Evolutionary conservation across 2,329 filamentous ascomycete species (phyloP), one percentile per base, ranked within the genome.

Genomic region (Sporothrix pallida): DNA sequence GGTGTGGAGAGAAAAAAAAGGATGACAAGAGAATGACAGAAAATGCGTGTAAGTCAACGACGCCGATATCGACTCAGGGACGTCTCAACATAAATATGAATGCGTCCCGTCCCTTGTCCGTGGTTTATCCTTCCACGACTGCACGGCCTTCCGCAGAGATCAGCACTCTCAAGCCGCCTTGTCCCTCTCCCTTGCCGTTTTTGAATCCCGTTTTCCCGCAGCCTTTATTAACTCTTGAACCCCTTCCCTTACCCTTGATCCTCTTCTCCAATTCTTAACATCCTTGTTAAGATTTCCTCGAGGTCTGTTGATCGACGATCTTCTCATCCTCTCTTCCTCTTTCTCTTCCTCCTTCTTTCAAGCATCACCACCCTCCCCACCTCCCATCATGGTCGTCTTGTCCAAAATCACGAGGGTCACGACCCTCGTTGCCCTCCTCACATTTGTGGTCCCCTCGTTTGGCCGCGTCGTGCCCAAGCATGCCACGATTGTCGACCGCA

Each of bases 401-500:
- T 65, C 70, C 23, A 71, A 17, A 5, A 10, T 67, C 6, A 23
- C 23, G 12, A n/a, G 58, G 60, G 60, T 17, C 9, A 44, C 60
- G 8, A 37, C 17, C 60, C 31, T 63, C 17, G n/a, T 65, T 9
- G 42, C 23, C 20, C 44, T 65, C 46, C 8, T 54, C 10, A 6
- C 37, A 2, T n/a, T 31, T 9, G 70, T 17, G 26, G n/a, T 6
- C 8, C 46, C 26, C 0, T 31, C 31, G 10, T 9, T 15, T 3
- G 70, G 44, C 31, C 58, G 58, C n/a, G 26, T 44, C 26, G 46
- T 56, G 15, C 70, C 70, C 26, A 15, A 17, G 7, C 70, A 72
- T 12, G 70, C 70, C 46, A 72, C 70, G 5, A 65, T 72, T 17
- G 60, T 72, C 10, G 70, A 72, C 58, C 70, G 70, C 26, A 37